phyloP scores from a whole-genome alignment of 345 rosid species.

The Cardamine chenopodiifolia region DNA sequence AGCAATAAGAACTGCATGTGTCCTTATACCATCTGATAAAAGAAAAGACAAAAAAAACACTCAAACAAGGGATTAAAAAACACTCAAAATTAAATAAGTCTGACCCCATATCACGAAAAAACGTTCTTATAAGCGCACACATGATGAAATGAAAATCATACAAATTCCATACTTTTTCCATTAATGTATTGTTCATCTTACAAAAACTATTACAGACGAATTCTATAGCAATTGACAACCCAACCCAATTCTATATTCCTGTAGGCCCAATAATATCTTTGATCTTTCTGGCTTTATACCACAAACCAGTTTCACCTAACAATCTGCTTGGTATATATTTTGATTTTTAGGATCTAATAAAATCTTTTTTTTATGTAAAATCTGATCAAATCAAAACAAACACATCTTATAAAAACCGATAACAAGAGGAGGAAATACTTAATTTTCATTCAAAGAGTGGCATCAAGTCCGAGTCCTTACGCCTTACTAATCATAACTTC shows the following conservation, averaged over 20 bases:
- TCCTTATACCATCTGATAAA: too few species aligned
- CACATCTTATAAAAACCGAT: background rate
- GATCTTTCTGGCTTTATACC: conserved; percentile 1
- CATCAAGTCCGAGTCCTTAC: background rate
- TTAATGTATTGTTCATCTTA: background rate
- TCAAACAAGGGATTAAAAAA: too few species aligned
- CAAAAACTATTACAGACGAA: background rate
- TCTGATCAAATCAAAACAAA: background rate
- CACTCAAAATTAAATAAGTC: too few species aligned
- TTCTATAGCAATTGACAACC: background rate
- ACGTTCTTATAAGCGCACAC: background rate
- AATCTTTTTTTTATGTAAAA: too few species aligned
- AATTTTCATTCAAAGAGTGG: background rate
- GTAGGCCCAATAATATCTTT: background rate
- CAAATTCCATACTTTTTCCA: background rate
- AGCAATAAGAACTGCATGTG: too few species aligned
- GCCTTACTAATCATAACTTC: conserved; percentile 16
- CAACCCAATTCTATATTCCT: background rate
- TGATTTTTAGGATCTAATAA: background rate
- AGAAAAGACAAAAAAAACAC: too few species aligned
- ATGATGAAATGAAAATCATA: background rate
- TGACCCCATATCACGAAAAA: background rate
- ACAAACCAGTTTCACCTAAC: background rate
- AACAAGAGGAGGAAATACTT: background rate
- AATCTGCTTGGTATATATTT: background rate